Evolutionary conservation across 2,329 filamentous ascomycete species (phyloP).

Genomic region (Cladobotryum protrusum): DNA sequence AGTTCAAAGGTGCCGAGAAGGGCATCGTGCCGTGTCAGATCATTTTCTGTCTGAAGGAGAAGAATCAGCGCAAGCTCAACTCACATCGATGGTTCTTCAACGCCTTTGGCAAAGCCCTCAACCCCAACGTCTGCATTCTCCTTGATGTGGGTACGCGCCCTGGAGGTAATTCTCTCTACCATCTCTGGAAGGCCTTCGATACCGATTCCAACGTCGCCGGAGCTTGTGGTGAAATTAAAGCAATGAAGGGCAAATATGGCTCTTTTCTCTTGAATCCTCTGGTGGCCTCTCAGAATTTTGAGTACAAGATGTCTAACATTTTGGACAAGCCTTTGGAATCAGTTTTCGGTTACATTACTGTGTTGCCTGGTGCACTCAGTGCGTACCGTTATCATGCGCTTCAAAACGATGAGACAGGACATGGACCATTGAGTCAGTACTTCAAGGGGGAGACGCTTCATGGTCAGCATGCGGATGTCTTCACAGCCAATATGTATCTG

Average conservation of each 20-base stretch:
- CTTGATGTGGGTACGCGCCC: constrained; percentile 95
- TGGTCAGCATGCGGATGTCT: constrained; percentile 92
- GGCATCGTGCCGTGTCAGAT: constrained; percentile 97
- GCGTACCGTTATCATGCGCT: constrained; percentile 94
- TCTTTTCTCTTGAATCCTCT: constrained; percentile 84
- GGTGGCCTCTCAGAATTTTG: constrained; percentile 96
- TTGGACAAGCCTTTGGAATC: constrained; percentile 95
- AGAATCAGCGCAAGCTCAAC: constrained; percentile 96
- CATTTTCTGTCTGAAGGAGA: constrained; percentile 97
- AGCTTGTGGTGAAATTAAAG: constrained; percentile 95
- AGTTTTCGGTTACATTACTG: constrained; percentile 97
- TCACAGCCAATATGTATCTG: constrained; percentile 94
- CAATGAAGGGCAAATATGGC: constrained; percentile 84
- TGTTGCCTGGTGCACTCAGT: constrained; percentile 87
- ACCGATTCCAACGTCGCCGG: constrained; percentile 96
- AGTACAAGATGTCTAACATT: constrained; percentile 99
- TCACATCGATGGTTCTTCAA: constrained; percentile 99
- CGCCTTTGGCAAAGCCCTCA: constrained; percentile 85
- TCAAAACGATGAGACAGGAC: constrained; percentile 93
- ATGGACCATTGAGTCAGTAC: constrained; percentile 93
- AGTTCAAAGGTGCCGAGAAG: constrained; percentile 99
- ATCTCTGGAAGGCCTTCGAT: constrained; percentile 98
- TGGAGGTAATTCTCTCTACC: constrained; percentile 84
- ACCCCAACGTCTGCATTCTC: constrained; percentile 93
- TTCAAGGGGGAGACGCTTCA: constrained; percentile 98